Evolutionary conservation across 2,329 filamentous ascomycete genomes (phyloP), one percentile per base, ranked within the genome.

Genomic region (Tolypocladium inflatum): DNA sequence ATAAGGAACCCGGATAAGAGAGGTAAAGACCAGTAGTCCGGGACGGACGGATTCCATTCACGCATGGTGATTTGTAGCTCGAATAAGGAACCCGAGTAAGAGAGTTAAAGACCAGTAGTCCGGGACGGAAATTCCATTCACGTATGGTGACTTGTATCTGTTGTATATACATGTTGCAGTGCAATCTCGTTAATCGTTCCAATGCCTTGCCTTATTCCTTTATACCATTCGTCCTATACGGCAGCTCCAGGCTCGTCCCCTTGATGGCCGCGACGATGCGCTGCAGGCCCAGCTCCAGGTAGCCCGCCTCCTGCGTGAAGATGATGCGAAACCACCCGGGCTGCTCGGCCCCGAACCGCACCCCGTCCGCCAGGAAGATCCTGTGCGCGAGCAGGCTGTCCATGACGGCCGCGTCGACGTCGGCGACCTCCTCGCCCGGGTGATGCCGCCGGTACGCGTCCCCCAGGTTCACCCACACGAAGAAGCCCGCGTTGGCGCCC

Each of bases 401-500:
- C 58, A 66, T 67, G 1, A 74, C 61, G 4, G 60, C 54, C 21
- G 65, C 54, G 8, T 67, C 67, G 7, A 72, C 38, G 42, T 70
- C 63, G 17, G 60, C 55, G 2, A 50, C 38, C 3, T 63, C 62
- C 17, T 42, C 13, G 7, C 55, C 58, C 0, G 58, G 42, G 42
- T 66, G 63, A 1, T 59, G 60, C 43, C 57, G 55, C 21, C 52
- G 58, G 37, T 70, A 74, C 11, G 61, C 65, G 21, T 64, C 63
- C 2, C 73, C 70, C 1, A 84, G 68, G 62, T 83, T 70, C 2
- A 79, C 68, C 79, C 80, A 84, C 1, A 84, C 64, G 63, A 83
- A 84, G 63, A 83, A 82, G 0, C 75, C 80, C 0, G 80, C 80
- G 59, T 82, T 82, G 5, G 70, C 73, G 0, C 78, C 78, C 0